A percentile compares a stretch with the other conserved stretches of the same genome.
phyloP scores from a whole-genome alignment of 148 eudicot genomes.

The Rhododendron williamsianum region DNA sequence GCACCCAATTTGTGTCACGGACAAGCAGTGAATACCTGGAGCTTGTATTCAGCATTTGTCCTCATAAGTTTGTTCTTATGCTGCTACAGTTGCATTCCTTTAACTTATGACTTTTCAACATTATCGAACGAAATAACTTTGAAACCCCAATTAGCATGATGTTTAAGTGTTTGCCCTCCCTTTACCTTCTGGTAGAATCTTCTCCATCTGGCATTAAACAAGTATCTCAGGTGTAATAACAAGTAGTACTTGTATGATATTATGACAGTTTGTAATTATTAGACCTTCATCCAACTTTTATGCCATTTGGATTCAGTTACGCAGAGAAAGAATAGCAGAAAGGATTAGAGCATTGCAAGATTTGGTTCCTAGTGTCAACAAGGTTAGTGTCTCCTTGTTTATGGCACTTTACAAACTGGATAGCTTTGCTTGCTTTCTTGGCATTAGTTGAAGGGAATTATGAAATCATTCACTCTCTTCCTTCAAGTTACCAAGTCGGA shows the following conservation, averaged over 20 bases:
- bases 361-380: conserved; percentile 70
- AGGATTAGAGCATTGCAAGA: conserved; percentile 70
- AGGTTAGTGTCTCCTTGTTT: conserved; percentile 30
- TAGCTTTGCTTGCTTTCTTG: neutral
- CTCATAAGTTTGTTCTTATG: neutral
- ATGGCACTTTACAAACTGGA: neutral
- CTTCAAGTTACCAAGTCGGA: neutral
- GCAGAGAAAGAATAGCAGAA: conserved; percentile 70
- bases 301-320: conserved; percentile 36
- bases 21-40: neutral
- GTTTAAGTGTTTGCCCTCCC: neutral
- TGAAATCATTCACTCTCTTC: neutral
- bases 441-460: neutral
- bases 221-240: neutral
- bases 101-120: neutral
- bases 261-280: neutral
- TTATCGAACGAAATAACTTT: neutral
- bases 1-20: neutral
- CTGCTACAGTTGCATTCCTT: neutral
- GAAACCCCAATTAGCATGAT: neutral
- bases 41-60: neutral
- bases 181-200: neutral
- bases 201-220: neutral
- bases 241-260: neutral
- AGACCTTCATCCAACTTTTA: neutral